Evolutionary conservation across 1,284 basidiomycete species (phyloP), one percentile per base, ranked within the genome.

Genomic region (Wallemia mellicola): DNA sequence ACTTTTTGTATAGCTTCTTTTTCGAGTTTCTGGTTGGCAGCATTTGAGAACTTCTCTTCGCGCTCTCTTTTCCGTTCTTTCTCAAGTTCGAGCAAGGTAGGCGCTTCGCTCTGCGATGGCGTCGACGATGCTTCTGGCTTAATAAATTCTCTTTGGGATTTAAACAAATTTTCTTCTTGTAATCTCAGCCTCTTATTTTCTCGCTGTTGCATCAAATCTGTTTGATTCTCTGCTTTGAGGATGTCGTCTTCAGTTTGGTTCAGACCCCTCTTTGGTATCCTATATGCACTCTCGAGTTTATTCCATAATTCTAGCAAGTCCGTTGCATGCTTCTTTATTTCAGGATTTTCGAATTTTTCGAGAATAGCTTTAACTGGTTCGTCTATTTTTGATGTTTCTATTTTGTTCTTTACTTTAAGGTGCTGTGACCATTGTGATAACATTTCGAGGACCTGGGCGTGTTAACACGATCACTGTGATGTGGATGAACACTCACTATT

Each of bases 391-490:
- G 86, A 87, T 67, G 87, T 85, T 62, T 88, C 85, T 30, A 98
- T 80, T 72, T 98, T 98, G 73, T 95, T 95, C 58, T 85, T 89
- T 88, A 95, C 38, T 68, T 67, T 9, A 64, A 61, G 75, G 94
- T 79, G 64, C 79, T 80, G 66, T 83, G 1, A 79, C 76, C 85
- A 88, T 61, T 57, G 48, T 28, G 63, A 27, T 25, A 60, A 2
- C 59, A 25, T 55, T 28, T 66, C 27, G 64, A 59, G 24, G 2
- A 61, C 55, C 54, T 22, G 38, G 22, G 24, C 27, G 28, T 58
- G 14, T 58, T 48, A 48, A 27, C 24, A 61, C 32, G 14, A 27
- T 3, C 59, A 54, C 38, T 33, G 27, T 32, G 32, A 30, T 14
- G 59, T 59, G 27, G 26, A 26, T 25, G 28, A n/a, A 7, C 26